Conservation (phyloP, 2,329 filamentous ascomycete species). For the Xylaria multiplex region DNA sequence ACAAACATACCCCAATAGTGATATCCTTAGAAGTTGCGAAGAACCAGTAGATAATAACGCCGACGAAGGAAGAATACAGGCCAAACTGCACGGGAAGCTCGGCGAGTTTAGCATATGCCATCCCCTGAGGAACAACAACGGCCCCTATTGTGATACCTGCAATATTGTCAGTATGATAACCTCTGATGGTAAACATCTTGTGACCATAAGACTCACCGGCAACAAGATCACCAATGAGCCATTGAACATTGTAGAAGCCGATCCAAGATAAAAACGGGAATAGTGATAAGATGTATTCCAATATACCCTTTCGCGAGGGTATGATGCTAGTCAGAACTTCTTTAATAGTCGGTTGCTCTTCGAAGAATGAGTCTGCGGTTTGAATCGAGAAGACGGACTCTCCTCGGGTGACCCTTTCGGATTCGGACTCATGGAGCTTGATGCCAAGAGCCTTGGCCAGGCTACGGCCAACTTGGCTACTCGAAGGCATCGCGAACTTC, state of each 20-base stretch:
- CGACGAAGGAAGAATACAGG: constrained; percentile 95
- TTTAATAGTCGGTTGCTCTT: constrained; percentile 77
- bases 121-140: constrained; percentile 90
- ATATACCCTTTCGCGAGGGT: constrained; percentile 66
- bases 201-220: constrained; percentile 68
- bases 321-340: constrained; percentile 76
- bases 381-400: constrained; percentile 81
- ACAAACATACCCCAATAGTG: constrained; percentile 84
- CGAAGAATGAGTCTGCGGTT: constrained; percentile 81
- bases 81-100: constrained; percentile 84
- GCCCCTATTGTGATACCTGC: constrained; percentile 66
- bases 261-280: constrained; percentile 96
- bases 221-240: constrained; percentile 88
- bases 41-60: constrained; percentile 94
- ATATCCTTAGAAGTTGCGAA: constrained; percentile 99
- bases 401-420: constrained; percentile 75
- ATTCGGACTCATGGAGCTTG: constrained; percentile 76
- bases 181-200: neutral
- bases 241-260: constrained; percentile 84
- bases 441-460: constrained; percentile 85
- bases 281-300: constrained; percentile 72
- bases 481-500: constrained; percentile 51
- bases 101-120: constrained; percentile 92
- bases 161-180: constrained; percentile 36
- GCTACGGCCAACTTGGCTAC: constrained; percentile 72